Percentiles rank a stretch among this genome's conserved stretches.
phyloP scores from a whole-genome alignment of 192 early-diverging fungal species.

The Entomortierella chlamydospora region DNA sequence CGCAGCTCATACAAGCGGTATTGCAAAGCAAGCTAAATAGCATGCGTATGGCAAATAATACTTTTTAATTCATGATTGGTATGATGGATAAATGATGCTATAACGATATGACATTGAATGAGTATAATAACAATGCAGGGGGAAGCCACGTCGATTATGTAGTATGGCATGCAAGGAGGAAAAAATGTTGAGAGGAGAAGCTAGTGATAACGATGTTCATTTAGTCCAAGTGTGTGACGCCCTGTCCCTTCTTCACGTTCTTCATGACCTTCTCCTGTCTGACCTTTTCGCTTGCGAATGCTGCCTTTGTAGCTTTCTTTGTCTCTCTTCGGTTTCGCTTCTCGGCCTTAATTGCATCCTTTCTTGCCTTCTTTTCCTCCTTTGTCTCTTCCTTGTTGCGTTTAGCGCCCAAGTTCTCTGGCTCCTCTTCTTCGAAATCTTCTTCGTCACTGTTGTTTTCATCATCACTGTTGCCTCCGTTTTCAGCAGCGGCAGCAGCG shows the following conservation, averaged over 20 bases:
- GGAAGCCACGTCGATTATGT: not conserved
- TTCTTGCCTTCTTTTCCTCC: conserved; percentile 94
- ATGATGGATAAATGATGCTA: not conserved
- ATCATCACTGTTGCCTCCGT: conserved; percentile 38
- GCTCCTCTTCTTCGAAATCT: conserved; percentile 40
- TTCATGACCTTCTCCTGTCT: conserved; percentile 69
- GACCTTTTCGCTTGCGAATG: conserved; percentile 78
- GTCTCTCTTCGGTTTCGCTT: conserved; percentile 76
- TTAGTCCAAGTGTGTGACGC: conserved; percentile 61
- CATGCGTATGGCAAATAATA: too few species aligned
- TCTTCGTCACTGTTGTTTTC: conserved; percentile 54
- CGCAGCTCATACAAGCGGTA: too few species aligned
- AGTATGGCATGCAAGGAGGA: not conserved
- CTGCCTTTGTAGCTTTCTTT: conserved; percentile 85
- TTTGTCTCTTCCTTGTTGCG: conserved; percentile 84
- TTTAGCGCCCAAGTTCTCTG: conserved; percentile 77
- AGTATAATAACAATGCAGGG: not conserved
- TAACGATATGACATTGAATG: not conserved
- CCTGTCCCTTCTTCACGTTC: conserved; percentile 62
- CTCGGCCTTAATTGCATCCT: conserved; percentile 85
- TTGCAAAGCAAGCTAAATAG: too few species aligned
- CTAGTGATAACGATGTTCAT: not conserved
- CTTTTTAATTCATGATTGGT: too few species aligned
- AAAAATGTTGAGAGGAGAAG: not conserved
- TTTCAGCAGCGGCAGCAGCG: conserved; percentile 40